Conservation (phyloP, 2,329 filamentous ascomycete genomes). For the Cercospora sp. region DNA sequence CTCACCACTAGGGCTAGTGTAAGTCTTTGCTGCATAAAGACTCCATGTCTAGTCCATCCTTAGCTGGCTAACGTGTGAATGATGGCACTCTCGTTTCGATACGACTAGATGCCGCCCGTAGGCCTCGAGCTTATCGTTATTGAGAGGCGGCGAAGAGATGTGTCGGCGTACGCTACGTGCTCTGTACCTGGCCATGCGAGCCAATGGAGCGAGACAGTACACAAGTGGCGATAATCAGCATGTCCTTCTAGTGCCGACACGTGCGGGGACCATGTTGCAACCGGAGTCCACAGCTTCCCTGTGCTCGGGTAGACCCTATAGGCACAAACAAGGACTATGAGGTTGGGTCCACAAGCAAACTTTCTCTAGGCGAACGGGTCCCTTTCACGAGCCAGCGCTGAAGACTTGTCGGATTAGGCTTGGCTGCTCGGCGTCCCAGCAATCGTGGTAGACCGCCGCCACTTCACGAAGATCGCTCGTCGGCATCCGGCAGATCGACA, state of each 20-base stretch:
- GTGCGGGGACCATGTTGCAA: conserved; percentile 2
- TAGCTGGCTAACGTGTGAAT: neutral
- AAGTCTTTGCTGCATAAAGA: neutral
- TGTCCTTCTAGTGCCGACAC: neutral
- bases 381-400: neutral
- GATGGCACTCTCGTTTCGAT: neutral
- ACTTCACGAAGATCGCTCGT: neutral
- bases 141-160: neutral
- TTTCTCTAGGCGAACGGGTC: neutral
- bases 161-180: neutral
- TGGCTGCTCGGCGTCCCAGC: neutral
- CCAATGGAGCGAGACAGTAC: neutral
- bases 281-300: neutral
- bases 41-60: neutral
- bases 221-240: neutral
- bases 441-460: neutral
- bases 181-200: neutral
- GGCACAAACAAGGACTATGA: neutral
- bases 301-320: neutral
- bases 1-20: conserved; percentile 1
- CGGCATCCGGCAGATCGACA: neutral
- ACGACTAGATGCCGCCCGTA: neutral
- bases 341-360: neutral
- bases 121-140: neutral
- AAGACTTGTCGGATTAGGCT: neutral